These are phyloP conservation scores for Lipomyces chichibuensis DNA, from an alignment of 805 yeast species.

Conservation along the genomic window DNA sequence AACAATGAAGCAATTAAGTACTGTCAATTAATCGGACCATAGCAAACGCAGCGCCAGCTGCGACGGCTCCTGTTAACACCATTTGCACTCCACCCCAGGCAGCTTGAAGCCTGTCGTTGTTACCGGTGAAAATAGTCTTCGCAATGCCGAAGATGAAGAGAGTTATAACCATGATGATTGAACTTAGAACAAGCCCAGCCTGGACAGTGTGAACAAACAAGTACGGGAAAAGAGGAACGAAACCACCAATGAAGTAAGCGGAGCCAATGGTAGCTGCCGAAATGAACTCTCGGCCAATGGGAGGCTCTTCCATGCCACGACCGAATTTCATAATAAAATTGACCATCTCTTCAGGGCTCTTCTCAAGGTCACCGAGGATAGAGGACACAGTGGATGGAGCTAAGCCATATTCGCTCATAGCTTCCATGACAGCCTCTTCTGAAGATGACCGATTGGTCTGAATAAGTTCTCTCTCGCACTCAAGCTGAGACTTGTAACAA, in stretches of 20 bases:
- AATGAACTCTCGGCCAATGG: constrained; percentile 84
- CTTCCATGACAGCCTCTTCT: constrained; percentile 79
- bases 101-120: constrained; percentile 35
- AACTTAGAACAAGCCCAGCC: constrained; percentile 74
- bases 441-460: constrained; percentile 50
- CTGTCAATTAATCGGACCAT: constrained; percentile 75
- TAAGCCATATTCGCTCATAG: constrained; percentile 68
- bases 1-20: not conserved
- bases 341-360: constrained; percentile 74
- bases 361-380: constrained; percentile 77
- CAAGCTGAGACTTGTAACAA: constrained; percentile 37
- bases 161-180: constrained; percentile 80
- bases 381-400: constrained; percentile 71
- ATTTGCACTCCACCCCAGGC: constrained; percentile 82
- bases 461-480: constrained; percentile 43
- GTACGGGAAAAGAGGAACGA: constrained; percentile 87
- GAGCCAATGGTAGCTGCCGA: constrained; percentile 89
- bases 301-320: constrained; percentile 93
- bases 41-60: constrained; percentile 97
- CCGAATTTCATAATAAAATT: constrained; percentile 82
- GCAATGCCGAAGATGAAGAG: constrained; percentile 83
- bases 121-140: constrained; percentile 84
- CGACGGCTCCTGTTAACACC: constrained; percentile 94
- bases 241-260: constrained; percentile 89
- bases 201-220: constrained; percentile 78